Evolutionary conservation across 2,329 filamentous ascomycete genomes (phyloP), one percentile per base, ranked within the genome.

Genomic region (Cladosporium sp.): DNA sequence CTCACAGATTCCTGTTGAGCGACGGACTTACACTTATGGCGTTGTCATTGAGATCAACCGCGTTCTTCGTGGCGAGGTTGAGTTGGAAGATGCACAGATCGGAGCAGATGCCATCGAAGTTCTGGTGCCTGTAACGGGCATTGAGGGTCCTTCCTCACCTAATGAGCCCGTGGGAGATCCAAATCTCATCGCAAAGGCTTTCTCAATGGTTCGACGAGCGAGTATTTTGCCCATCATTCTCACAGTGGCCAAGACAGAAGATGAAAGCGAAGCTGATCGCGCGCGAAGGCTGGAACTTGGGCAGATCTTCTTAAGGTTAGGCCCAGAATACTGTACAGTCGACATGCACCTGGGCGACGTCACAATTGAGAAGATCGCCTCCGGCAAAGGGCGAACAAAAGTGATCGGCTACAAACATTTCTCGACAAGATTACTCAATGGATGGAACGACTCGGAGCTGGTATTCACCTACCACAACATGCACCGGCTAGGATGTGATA

Each of bases 41-140:
- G 72, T 86, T 0, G 80, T 81, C 3, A 72, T 88, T 1, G 75
- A 79, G 2, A 66, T 86, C 2, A 80, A 79, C 0, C 75, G 77
- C 13, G 66, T 89, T 2, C 60, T 84, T 1, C 66, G 73, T 1
- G 70, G 72, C 9, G 68, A 76, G 1, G 60, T 84, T 17, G 80
- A 87, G 51, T 76, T 87, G 9, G 82, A 86, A 57, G 78, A 82
- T 20, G 67, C 85, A 17, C 83, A 86, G 53, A 78, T 78, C n/a
- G 84, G 82, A 3, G 79, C 78, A 3, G 85, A 88, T 64, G 84
- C 83, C 5, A 79, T 88, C 27, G 83, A 87, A 60, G 69, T 87
- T 3, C 20, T 50, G 13, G 47, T 54, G 13, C 47, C 47, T 18
- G 37, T 51, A 17, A 49, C 43, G 4, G 51, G 29, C 13, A 38